Percentiles rank a stretch among this genome's conserved stretches.
These are phyloP conservation scores for Nepenthes alata DNA, from an alignment of 179 eudicot genomes.

Conservation along the genomic window DNA sequence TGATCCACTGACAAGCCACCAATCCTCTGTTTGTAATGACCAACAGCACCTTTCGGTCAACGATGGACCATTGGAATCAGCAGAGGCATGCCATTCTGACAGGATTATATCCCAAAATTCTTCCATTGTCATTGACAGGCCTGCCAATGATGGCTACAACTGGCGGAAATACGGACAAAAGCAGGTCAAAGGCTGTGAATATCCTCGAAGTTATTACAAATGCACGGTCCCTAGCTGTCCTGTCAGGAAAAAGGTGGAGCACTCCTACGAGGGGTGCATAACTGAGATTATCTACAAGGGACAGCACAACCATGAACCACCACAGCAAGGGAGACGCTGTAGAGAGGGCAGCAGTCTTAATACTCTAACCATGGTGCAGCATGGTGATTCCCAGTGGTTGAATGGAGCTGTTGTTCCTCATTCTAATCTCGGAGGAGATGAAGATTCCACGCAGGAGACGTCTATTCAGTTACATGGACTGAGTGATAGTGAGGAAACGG, in stretches of 20 bases:
- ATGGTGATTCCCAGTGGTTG: conserved; percentile 21
- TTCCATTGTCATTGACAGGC: conserved; percentile 24
- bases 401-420: conserved; percentile 20
- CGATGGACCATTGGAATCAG: conserved; percentile 13
- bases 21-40: conserved; percentile 12
- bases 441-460: conserved; percentile 25
- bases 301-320: conserved; percentile 31
- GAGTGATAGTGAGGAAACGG: conserved; percentile 44
- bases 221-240: conserved; percentile 30
- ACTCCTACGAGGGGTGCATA: conserved; percentile 31
- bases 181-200: conserved; percentile 37
- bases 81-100: conserved; percentile 31
- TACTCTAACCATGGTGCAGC: conserved; percentile 40
- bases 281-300: conserved; percentile 44
- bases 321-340: conserved; percentile 17
- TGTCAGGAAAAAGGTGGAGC: conserved; percentile 39
- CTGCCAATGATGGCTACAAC: conserved; percentile 36
- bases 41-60: conserved; percentile 16
- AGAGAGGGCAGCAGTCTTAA: conserved; percentile 14
- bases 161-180: conserved; percentile 44
- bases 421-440: conserved; percentile 12
- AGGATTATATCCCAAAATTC: conserved; percentile 23
- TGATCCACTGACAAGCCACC: conserved; percentile 14
- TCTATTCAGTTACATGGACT: conserved; percentile 34
- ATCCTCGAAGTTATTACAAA: conserved; percentile 35